Evolutionary conservation across 495 filamentous ascomycete species (phyloP).

Genomic region (Aspergillus diversus): DNA sequence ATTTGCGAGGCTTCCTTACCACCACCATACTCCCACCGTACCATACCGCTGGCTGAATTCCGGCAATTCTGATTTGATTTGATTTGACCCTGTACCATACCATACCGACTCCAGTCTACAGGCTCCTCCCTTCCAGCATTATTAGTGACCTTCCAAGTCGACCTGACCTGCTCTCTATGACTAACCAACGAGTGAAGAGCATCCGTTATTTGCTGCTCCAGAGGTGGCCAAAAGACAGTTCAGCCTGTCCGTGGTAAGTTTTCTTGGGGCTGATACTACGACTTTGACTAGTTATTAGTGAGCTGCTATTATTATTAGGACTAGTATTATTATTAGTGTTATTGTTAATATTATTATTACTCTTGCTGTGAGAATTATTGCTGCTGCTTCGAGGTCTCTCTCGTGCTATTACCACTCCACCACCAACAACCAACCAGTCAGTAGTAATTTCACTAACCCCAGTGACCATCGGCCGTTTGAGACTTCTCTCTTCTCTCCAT

Average conservation of each 20-base stretch:
- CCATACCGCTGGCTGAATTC: neutral
- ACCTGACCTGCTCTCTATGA: slow-evolving; percentile 7
- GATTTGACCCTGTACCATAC: neutral
- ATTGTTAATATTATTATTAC: slow-evolving; percentile 2
- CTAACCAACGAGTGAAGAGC: slow-evolving; percentile 12
- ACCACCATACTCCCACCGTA: neutral
- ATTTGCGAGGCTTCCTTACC: neutral
- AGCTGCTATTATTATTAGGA: slow-evolving; percentile 11
- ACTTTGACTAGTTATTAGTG: neutral
- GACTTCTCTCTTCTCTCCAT: slow-evolving; percentile 28
- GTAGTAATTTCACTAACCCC: slow-evolving; percentile 22
- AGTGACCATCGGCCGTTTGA: slow-evolving; percentile 25
- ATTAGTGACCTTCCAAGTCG: neutral
- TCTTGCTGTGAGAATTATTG: slow-evolving; percentile 1
- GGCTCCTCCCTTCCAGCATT: neutral
- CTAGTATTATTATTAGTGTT: slow-evolving; percentile 3
- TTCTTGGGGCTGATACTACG: slow-evolving; percentile 7
- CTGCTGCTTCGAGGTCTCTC: neutral
- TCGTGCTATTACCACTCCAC: neutral
- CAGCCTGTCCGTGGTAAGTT: slow-evolving; percentile 1
- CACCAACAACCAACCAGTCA: neutral
- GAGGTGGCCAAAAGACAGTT: slow-evolving; percentile 20
- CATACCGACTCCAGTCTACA: neutral
- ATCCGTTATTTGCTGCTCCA: slow-evolving; percentile 2
- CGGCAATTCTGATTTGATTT: no score